phyloP scores from a whole-genome alignment of 495 filamentous ascomycete species.

The Achaetomiella virescens region DNA sequence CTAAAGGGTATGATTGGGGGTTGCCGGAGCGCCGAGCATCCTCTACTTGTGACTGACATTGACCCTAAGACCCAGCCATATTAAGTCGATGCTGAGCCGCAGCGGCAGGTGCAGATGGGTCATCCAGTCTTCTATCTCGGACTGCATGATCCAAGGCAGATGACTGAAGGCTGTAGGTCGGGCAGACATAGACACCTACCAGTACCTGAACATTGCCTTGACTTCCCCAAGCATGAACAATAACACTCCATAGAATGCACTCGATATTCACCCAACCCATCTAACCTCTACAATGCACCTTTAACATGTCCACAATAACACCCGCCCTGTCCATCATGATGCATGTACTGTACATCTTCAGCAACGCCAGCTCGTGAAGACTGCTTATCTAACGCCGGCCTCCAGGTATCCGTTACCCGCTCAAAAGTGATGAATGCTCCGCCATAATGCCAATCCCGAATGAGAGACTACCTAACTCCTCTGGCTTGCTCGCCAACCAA shows the following conservation, averaged over 20 bases:
- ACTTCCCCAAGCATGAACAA: too few relatives aligned
- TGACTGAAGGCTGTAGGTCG: too few relatives aligned
- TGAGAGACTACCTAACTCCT: constrained; percentile 46
- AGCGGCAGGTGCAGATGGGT: too few relatives aligned
- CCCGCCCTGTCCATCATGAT: neutral
- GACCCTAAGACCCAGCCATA: too few relatives aligned
- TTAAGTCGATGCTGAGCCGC: too few relatives aligned
- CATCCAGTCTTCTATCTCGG: too few relatives aligned
- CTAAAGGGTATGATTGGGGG: too few relatives aligned
- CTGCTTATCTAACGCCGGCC: constrained; percentile 23
- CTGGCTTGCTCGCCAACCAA: constrained; percentile 29
- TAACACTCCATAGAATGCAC: neutral
- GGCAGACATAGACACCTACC: too few relatives aligned
- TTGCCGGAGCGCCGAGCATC: too few relatives aligned
- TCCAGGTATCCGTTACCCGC: constrained; percentile 13
- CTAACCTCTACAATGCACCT: constrained; percentile 3
- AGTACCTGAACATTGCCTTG: too few relatives aligned
- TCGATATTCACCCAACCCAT: constrained; percentile 6
- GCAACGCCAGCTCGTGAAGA: constrained; percentile 6
- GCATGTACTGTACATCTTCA: neutral
- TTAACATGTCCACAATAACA: neutral
- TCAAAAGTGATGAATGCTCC: constrained; percentile 14
- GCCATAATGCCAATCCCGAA: constrained; percentile 31
- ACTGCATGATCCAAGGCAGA: too few relatives aligned
- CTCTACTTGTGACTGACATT: too few relatives aligned